Base-by-base conservation (phyloP, 2,329 filamentous ascomycete species). In the Colletotrichum paranaense region DNA sequence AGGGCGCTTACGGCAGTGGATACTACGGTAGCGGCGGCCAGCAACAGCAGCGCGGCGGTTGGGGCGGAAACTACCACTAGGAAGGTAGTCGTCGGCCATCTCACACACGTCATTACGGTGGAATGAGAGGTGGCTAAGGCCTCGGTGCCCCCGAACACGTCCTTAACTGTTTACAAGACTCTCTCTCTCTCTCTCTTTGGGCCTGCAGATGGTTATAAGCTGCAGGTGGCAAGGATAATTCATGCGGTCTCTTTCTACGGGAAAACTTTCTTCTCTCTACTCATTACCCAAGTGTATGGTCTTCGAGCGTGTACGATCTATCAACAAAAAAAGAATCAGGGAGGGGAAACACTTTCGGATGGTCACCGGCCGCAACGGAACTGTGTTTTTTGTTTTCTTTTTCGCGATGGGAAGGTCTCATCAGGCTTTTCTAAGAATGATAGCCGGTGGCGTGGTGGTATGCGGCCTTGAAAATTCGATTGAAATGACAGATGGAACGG, bases 31-130 rank as follows among this genome's bases (percentile, higher is more conserved):
- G 78, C 68, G 82, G 83, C 69, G 79, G 78, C 70, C 79, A 82
- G 72, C 80, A 80, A 38, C 80, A 81, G 74, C 85, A 85, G 78
- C 86, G 86, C 74, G 86, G 88, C 75, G 88, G 89, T 78, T 91
- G 89, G 89, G 89, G 89, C 76, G 86, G 85, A 77, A 91, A 91
- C 86, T 91, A 91, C 85, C 85, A 88, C 77, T 86, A 86, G 81
- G 77, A 77, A 78, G 80, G 80, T 82, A 79, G 78, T 77, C 77
- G 78, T 59, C 72, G 62, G 56, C 62, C 60, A 62, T 68, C 72
- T 60, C 52, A 74, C 26, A 22, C 65, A 24, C 49, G 55, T 12
- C 55, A 49, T 7, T 26, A 57, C 9, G 52, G 42, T 59, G 19
- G 9, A 49, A 59, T 52, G 16, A 32, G 62, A 62, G 26, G 32